These are phyloP conservation scores for Daldinia decipiens DNA, from an alignment of 495 filamentous ascomycete species.

Conservation along the genomic window DNA sequence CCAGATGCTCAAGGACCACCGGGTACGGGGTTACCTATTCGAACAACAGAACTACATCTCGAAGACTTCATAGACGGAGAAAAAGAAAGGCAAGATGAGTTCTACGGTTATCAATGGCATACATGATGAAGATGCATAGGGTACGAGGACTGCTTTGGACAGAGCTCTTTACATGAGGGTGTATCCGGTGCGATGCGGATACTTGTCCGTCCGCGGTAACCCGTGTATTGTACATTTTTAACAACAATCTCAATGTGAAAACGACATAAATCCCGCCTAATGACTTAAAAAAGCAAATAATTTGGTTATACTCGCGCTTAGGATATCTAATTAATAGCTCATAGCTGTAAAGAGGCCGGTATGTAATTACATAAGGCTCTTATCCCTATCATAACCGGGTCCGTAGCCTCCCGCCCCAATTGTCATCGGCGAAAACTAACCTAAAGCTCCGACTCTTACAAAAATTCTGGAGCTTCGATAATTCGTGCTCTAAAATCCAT, in stretches of 20 bases:
- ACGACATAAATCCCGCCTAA: not conserved
- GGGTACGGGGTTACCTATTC: constrained; percentile 88
- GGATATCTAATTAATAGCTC: not conserved
- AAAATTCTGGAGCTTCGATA: constrained; percentile 56
- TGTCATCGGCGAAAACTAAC: constrained; percentile 35
- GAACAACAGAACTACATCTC: constrained; percentile 88
- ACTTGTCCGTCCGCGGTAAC: not conserved
- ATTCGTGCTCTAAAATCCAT: constrained; percentile 6
- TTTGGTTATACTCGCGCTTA: not conserved
- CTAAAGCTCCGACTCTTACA: constrained; percentile 51
- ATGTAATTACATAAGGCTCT: not conserved
- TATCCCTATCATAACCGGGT: constrained; percentile 2
- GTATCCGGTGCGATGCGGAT: not conserved
- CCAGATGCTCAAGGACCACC: constrained; percentile 83
- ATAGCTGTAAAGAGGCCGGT: not conserved
- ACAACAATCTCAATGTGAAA: constrained; percentile 1
- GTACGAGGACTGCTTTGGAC: constrained; percentile 12
- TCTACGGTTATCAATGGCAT: constrained; percentile 14
- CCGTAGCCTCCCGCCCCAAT: constrained; percentile 9
- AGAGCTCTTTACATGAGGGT: constrained; percentile 17
- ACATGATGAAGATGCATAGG: not conserved
- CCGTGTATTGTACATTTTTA: constrained; percentile 9
- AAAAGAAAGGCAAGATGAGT: not conserved
- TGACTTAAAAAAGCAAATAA: not conserved
- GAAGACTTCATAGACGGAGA: constrained; percentile 52